phyloP scores from a whole-genome alignment of 1,284 basidiomycete genomes.

The Singerocomus inundabilis region DNA sequence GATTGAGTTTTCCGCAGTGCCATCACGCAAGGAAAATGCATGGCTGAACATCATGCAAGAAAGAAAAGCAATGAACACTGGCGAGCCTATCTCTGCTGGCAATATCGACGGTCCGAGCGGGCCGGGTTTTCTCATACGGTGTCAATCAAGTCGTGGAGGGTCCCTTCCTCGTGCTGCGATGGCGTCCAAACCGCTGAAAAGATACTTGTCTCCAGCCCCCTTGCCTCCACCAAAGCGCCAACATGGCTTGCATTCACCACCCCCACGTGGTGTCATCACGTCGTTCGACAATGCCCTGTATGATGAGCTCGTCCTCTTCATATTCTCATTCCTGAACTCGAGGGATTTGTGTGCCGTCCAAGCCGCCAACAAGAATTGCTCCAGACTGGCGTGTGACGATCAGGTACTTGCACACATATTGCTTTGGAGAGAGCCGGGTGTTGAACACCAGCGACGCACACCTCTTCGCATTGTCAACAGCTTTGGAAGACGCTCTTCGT shows the following conservation, averaged over 20 bases:
- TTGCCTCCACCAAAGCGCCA: conserved; percentile 60
- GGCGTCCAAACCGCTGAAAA: conserved; percentile 44
- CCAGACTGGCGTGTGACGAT: conserved; percentile 57
- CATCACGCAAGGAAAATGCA: conserved; percentile 5
- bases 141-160: neutral
- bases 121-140: conserved; percentile 14
- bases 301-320: conserved; percentile 70
- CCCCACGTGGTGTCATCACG: conserved; percentile 12
- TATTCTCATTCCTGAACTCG: conserved; percentile 69
- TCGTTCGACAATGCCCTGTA: conserved; percentile 61
- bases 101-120: conserved; percentile 16
- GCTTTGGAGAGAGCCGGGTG: conserved; percentile 5
- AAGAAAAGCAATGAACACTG: no score
- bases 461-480: conserved; percentile 32
- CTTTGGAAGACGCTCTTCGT: conserved; percentile 61
- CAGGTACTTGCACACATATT: conserved; percentile 41
- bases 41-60: conserved; percentile 8
- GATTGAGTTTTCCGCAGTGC: neutral
- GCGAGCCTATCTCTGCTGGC: no score
- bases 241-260: conserved; percentile 31
- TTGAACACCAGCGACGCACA: conserved; percentile 17
- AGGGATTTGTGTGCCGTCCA: conserved; percentile 65
- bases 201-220: conserved; percentile 45
- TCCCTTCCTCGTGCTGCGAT: conserved; percentile 33
- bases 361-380: conserved; percentile 63